These are phyloP conservation scores for Chalciporus pseudorubinellus DNA, from an alignment of 768 basidiomycete genomes.

Conservation along the genomic window DNA sequence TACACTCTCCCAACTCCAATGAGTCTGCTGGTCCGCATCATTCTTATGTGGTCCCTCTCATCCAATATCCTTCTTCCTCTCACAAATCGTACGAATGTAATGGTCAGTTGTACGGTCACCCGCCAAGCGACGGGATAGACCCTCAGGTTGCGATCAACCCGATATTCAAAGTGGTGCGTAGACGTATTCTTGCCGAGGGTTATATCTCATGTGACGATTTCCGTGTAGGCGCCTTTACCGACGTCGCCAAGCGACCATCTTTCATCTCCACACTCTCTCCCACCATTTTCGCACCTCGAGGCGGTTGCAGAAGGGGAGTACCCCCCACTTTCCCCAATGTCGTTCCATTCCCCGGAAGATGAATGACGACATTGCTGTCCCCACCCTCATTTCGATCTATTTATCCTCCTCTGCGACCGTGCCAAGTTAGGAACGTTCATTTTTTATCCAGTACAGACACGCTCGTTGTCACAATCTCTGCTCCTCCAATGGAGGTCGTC, in stretches of 20 bases:
- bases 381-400: slow-evolving; percentile 23
- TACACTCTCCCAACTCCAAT: slow-evolving; percentile 44
- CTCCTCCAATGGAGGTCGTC: slow-evolving; percentile 27
- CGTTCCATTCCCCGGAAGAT: slow-evolving; percentile 56
- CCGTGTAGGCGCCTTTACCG: slow-evolving; percentile 52
- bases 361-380: slow-evolving; percentile 23
- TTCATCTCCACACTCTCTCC: slow-evolving; percentile 51
- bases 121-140: slow-evolving; percentile 58
- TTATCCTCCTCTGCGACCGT: slow-evolving; percentile 17
- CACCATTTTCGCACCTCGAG: slow-evolving; percentile 79
- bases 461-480: slow-evolving; percentile 32
- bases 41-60: slow-evolving; percentile 36
- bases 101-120: slow-evolving; percentile 50
- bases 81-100: slow-evolving; percentile 50
- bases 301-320: slow-evolving; percentile 80
- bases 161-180: slow-evolving; percentile 87
- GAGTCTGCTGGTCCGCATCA: slow-evolving; percentile 36
- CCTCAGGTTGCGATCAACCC: slow-evolving; percentile 77
- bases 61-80: slow-evolving; percentile 39
- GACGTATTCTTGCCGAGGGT: background rate
- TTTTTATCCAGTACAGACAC: slow-evolving; percentile 23
- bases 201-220: slow-evolving; percentile 8
- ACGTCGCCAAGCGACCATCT: slow-evolving; percentile 38
- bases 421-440: slow-evolving; percentile 22
- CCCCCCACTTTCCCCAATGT: slow-evolving; percentile 73